These are phyloP conservation scores for Knoxdaviesia capensis DNA, from an alignment of 2,329 filamentous ascomycete genomes.

Conservation along the genomic window DNA sequence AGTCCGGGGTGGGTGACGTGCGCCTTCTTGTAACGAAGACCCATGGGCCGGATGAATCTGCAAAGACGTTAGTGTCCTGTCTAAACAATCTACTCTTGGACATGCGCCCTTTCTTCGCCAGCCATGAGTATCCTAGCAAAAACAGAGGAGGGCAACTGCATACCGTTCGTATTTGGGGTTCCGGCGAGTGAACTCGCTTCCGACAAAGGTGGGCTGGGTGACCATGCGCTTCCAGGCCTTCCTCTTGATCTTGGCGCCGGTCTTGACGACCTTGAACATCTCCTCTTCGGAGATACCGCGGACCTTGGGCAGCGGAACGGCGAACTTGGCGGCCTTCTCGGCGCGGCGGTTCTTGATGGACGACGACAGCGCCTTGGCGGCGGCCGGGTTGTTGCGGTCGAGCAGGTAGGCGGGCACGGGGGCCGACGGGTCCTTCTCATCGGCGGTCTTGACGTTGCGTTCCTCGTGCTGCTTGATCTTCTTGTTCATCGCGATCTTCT, in stretches of 20 bases:
- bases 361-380: slow-evolving; percentile 50
- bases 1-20: slow-evolving; percentile 54
- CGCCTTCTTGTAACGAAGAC: slow-evolving; percentile 28
- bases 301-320: slow-evolving; percentile 83
- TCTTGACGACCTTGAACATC: slow-evolving; percentile 94
- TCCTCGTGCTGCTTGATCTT: slow-evolving; percentile 88
- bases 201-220: slow-evolving; percentile 51
- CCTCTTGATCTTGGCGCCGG: slow-evolving; percentile 83
- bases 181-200: slow-evolving; percentile 69
- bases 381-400: slow-evolving; percentile 46
- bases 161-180: slow-evolving; percentile 56
- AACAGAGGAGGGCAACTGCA: neutral
- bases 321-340: slow-evolving; percentile 88
- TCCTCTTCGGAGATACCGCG: slow-evolving; percentile 87
- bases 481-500: slow-evolving; percentile 98
- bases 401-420: slow-evolving; percentile 86
- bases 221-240: slow-evolving; percentile 60
- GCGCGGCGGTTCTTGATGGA: slow-evolving; percentile 91
- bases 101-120: too few relatives aligned
- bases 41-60: slow-evolving; percentile 28
- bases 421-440: slow-evolving; percentile 58
- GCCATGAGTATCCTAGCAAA: neutral
- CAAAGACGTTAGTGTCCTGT: slow-evolving; percentile 31
- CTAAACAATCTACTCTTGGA: neutral
- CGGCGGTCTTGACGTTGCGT: slow-evolving; percentile 79